Conservation (phyloP, 2,329 filamentous ascomycete genomes). For the Epichloe festucae region DNA sequence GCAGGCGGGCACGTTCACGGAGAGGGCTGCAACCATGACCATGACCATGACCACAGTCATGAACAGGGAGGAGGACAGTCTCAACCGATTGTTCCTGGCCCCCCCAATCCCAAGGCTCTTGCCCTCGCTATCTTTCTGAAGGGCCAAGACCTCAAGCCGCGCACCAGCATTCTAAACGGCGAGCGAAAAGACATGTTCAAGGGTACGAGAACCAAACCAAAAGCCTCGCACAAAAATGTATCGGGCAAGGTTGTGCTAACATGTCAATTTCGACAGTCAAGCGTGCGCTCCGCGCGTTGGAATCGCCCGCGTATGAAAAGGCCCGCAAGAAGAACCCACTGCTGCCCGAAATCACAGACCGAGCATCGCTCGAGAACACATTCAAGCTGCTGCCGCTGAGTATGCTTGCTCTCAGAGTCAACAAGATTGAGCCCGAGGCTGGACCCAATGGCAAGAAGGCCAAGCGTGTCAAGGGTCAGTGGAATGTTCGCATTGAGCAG, state of each 20-base stretch:
- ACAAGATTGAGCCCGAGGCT: conserved; percentile 58
- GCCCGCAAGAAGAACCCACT: conserved; percentile 79
- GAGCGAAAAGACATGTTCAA: conserved; percentile 98
- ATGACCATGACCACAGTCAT: conserved; percentile 14
- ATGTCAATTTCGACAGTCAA: conserved; percentile 57
- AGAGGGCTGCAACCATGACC: conserved; percentile 15
- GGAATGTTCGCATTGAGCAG: conserved; percentile 91
- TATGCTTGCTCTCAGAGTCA: conserved; percentile 81
- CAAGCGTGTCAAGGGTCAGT: conserved; percentile 89
- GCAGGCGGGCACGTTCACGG: conserved; percentile 10
- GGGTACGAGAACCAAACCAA: conserved; percentile 38
- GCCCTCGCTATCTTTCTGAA: conserved; percentile 82
- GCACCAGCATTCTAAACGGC: conserved; percentile 87
- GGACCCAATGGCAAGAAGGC: conserved; percentile 52
- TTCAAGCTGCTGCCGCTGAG: conserved; percentile 94
- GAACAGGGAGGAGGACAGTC: conserved; percentile 35
- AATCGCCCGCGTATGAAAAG: conserved; percentile 83
- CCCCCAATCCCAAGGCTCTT: conserved; percentile 78
- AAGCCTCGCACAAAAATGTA: no score
- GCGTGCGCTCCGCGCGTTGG: conserved; percentile 79
- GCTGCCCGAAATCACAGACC: conserved; percentile 78
- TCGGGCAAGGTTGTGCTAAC: background rate
- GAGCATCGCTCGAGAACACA: conserved; percentile 76
- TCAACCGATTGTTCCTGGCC: conserved; percentile 61
- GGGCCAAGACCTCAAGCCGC: conserved; percentile 70